Base-by-base conservation (phyloP, 768 basidiomycete species). In the Albatrellus ellisii region DNA sequence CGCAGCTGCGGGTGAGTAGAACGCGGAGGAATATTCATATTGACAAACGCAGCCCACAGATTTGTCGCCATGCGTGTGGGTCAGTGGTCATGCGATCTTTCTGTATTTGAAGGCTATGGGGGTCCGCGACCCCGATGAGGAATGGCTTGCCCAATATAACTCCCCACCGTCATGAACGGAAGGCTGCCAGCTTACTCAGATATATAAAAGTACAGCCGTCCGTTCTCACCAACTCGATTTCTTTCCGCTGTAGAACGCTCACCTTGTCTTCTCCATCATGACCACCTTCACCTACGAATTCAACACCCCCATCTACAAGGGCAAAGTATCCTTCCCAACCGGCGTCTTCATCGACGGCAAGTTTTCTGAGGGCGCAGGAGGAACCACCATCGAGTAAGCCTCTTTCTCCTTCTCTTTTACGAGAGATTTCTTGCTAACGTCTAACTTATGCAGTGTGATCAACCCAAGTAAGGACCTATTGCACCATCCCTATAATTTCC, bases 381-480 rank as follows among this genome's bases (percentile, higher is more conserved):
- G 25, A 12, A 39, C 10, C 35, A 29, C 36, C 1, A 39, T 44
- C 14, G 43, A 44, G 43, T 44, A 25, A 43, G 42, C 27, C 17
- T 9, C 26, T 14, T 8, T 10, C n/a, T 14, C 15, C 38, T 22
- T 6, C 7, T 2, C 15, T 39, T 3, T 9, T 20, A n/a, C 14
- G 10, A 7, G 24, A 15, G 10, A 20, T 9, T 14, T 39, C 21
- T 15, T n/a, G 20, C 35, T 36, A 12, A 36, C 8, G 8, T 36
- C 29, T 9, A 9, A 21, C 35, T 31, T n/a, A 20, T 31, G 20
- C 54, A 79, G 75, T 26, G 69, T 81, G 18, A 52, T 77, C 52
- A 78, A 82, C 54, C 77, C 77, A 5, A 56, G 81, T 50, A 31
- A 29, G 49, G n/a, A n/a, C n/a, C n/a, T 26, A 2, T n/a, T 26